phyloP scores from a whole-genome alignment of 768 basidiomycete genomes.

The Tremella fuciformis region DNA sequence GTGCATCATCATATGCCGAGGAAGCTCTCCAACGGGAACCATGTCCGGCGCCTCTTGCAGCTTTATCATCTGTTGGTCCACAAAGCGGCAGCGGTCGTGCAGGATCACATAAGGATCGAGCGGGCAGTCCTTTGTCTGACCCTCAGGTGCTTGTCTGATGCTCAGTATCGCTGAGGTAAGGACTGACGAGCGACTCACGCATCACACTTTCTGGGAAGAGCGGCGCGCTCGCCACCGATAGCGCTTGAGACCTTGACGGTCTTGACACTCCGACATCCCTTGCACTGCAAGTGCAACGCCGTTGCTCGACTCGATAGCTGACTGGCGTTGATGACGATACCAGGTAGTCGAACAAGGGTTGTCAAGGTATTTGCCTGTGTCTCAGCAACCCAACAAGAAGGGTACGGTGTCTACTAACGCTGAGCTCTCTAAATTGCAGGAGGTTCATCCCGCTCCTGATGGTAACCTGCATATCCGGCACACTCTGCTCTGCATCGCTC shows the following conservation, averaged over 20 bases:
- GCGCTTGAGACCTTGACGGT: constrained; percentile 79
- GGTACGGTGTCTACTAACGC: constrained; percentile 55
- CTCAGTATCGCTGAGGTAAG: neutral
- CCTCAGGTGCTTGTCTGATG: constrained; percentile 62
- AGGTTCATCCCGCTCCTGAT: constrained; percentile 87
- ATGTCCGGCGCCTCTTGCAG: constrained; percentile 98
- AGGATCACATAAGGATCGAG: constrained; percentile 93
- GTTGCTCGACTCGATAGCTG: constrained; percentile 90
- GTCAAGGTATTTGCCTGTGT: constrained; percentile 77
- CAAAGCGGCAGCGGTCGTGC: constrained; percentile 88
- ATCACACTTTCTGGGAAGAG: constrained; percentile 82
- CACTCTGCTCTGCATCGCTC: constrained; percentile 53
- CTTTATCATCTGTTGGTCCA: constrained; percentile 94
- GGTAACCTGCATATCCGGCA: constrained; percentile 76
- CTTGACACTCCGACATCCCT: constrained; percentile 77
- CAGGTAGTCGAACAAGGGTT: constrained; percentile 91
- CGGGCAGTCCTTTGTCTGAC: constrained; percentile 91
- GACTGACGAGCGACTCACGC: constrained; percentile 54
- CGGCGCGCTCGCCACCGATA: constrained; percentile 77
- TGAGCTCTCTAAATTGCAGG: constrained; percentile 88
- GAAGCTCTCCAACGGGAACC: constrained; percentile 98
- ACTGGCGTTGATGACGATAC: constrained; percentile 96
- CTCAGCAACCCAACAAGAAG: neutral
- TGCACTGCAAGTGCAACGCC: constrained; percentile 87
- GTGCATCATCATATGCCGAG: constrained; percentile 88